Evolutionary conservation across 2,329 filamentous ascomycete species (phyloP).

Genomic region (Coleophoma crateriformis): DNA sequence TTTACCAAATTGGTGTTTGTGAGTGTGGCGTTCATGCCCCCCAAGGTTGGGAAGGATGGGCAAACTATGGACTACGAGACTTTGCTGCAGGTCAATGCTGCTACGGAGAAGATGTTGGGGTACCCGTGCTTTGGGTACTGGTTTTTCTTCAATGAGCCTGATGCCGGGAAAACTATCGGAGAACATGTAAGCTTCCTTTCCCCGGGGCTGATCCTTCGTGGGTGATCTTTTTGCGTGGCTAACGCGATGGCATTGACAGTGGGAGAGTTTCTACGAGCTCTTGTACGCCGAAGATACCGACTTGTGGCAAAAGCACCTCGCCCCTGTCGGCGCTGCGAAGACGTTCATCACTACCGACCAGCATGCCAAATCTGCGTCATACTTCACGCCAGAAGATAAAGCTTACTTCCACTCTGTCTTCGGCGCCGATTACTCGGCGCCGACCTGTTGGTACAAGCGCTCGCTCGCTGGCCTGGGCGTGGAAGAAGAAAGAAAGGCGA

Average conservation of each 20-base stretch:
- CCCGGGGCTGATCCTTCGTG: not conserved
- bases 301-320: conserved; percentile 6
- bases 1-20: conserved; percentile 13
- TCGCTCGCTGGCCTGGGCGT: conserved; percentile 6
- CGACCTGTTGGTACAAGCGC: conserved; percentile 12
- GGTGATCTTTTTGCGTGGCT: too few relatives aligned
- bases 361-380: conserved; percentile 1
- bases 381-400: conserved; percentile 4
- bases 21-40: conserved; percentile 7
- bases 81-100: conserved; percentile 5
- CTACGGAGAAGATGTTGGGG: conserved; percentile 6
- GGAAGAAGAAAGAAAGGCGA: conserved; percentile 7
- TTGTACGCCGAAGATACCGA: conserved; percentile 2
- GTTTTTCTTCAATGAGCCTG: conserved; percentile 8
- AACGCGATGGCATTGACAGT: not conserved
- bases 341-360: conserved; percentile 3
- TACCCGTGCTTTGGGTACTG: conserved; percentile 15
- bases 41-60: not conserved
- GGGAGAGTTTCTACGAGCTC: conserved; percentile 12
- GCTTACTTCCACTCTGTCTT: conserved; percentile 6
- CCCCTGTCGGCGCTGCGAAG: conserved; percentile 5
- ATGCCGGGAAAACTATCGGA: conserved; percentile 9
- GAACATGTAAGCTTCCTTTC: conserved; percentile 7
- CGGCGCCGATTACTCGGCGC: conserved; percentile 6
- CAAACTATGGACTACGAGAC: conserved; percentile 1